Evolutionary conservation across 805 yeast species (phyloP).

Genomic region (Naumovozyma dairenensis): DNA sequence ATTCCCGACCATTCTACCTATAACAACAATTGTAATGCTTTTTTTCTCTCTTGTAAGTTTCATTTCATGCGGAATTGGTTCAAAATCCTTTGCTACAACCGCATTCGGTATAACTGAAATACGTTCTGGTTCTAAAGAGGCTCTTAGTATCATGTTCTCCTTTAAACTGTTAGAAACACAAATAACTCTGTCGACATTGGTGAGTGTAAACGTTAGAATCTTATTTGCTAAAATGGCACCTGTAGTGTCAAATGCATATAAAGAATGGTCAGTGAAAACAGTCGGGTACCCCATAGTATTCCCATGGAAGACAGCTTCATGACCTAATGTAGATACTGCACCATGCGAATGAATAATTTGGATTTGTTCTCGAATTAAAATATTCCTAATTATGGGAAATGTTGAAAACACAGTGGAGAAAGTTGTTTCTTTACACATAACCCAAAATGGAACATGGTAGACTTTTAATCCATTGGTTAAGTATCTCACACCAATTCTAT

Average conservation of each 20-base stretch:
- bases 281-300: constrained; percentile 87
- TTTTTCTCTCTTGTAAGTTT: constrained; percentile 3
- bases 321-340: constrained; percentile 74
- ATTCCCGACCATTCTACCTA: constrained; percentile 86
- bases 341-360: constrained; percentile 95
- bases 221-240: constrained; percentile 82
- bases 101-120: constrained; percentile 96
- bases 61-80: constrained; percentile 30
- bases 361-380: constrained; percentile 73
- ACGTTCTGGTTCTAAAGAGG: constrained; percentile 62
- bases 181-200: constrained; percentile 86
- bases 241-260: constrained; percentile 86
- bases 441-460: constrained; percentile 76
- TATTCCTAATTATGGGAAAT: constrained; percentile 77
- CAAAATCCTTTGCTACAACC: constrained; percentile 72
- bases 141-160: constrained; percentile 87
- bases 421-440: constrained; percentile 73
- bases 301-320: constrained; percentile 83
- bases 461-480: constrained; percentile 88
- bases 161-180: constrained; percentile 95
- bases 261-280: constrained; percentile 90
- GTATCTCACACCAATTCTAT: constrained; percentile 71
- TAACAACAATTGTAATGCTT: constrained; percentile 72
- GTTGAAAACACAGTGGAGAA: constrained; percentile 84
- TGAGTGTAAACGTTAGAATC: constrained; percentile 67